A percentile compares a stretch with the other conserved stretches of the same genome.
Conservation (phyloP, 78 protist species). For the Ministeria vibrans region DNA sequence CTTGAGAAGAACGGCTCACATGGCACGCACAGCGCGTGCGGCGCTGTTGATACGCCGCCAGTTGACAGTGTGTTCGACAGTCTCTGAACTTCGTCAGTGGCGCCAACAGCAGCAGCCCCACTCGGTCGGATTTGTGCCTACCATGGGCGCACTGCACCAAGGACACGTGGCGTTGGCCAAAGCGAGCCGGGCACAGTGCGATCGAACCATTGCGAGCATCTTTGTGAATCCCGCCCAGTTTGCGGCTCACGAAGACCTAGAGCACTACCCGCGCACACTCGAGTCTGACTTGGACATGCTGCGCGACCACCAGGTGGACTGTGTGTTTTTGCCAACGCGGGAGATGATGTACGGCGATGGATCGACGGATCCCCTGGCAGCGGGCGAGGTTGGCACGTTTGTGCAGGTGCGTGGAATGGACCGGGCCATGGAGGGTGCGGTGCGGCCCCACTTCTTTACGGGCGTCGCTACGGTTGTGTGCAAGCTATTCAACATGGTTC, state of each 20-base stretch:
- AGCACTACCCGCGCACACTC: constrained; percentile 28
- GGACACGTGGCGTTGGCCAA: constrained; percentile 28
- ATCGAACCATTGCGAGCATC: constrained; percentile 19
- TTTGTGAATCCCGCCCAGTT: constrained; percentile 54
- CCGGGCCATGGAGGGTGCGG: constrained; percentile 24
- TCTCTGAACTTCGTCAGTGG: too few relatives aligned
- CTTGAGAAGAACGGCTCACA: too few relatives aligned
- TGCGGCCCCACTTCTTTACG: constrained; percentile 40
- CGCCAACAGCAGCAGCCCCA: too few relatives aligned
- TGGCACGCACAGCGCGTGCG: too few relatives aligned
- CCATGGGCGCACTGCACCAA: constrained; percentile 42
- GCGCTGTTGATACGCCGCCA: too few relatives aligned
- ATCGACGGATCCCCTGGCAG: neutral
- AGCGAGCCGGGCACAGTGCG: neutral
- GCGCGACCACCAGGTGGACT: constrained; percentile 10
- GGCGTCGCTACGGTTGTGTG: constrained; percentile 44
- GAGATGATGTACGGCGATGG: constrained; percentile 20
- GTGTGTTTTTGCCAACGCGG: constrained; percentile 1
- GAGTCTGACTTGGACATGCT: constrained; percentile 19
- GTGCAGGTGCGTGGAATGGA: constrained; percentile 19
- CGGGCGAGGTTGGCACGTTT: constrained; percentile 1
- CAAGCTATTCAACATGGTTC: constrained; percentile 49
- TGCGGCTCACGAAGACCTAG: constrained; percentile 48
- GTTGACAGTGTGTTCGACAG: too few relatives aligned
- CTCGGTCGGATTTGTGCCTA: constrained; percentile 50